Evolutionary conservation across 768 basidiomycete genomes (phyloP), one percentile per base, ranked within the genome.

Genomic region (Leccinum subgranulosum): DNA sequence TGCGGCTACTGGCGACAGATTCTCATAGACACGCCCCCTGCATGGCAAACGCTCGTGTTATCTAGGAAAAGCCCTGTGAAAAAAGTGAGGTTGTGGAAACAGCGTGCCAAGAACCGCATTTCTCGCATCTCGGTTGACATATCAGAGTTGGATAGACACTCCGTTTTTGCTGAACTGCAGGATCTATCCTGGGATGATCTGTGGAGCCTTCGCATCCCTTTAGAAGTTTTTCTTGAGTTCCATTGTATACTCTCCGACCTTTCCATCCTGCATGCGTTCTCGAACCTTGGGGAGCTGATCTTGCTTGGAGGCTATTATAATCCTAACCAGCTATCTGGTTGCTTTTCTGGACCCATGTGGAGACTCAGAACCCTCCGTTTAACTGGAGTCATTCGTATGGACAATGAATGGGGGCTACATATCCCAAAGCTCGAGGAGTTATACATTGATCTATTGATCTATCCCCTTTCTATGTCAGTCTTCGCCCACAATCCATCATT

Each of bases 41-140:
- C 88, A 4, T 92, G 90, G 90, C 66, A 70, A 23, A 81, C 75
- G 0, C 79, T 92, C 21, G 73, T 83, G 11, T 74, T 92, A 10
- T 77, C 80, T 14, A 65, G 69, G 27, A 73, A 69, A 31, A 73
- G 74, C 25, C 82, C 87, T 0, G 68, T 70, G 3, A 72, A 69
- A 47, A 92, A 90, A 66, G 75, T 77, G 11, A 76, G 76, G 48
- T 56, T 77, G 17, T 91, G 89, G 89, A 71, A 81, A 46, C 69
- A 78, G 52, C 82, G 83, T 28, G 82, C 87, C 25, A 73, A 74
- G 41, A 79, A 81, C 3, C 71, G 71, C 27, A 79, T 91, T 12
- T 29, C 56, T 33, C 55, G 58, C 21, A 70, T 77, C 6, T 59
- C 55, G 23, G 39, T 78, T 15, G 55, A 29, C 8, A 8, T 71